Percentiles rank a stretch among this genome's conserved stretches.
phyloP scores from a whole-genome alignment of 2,329 filamentous ascomycete species.

The Alternaria angustiovoidea region DNA sequence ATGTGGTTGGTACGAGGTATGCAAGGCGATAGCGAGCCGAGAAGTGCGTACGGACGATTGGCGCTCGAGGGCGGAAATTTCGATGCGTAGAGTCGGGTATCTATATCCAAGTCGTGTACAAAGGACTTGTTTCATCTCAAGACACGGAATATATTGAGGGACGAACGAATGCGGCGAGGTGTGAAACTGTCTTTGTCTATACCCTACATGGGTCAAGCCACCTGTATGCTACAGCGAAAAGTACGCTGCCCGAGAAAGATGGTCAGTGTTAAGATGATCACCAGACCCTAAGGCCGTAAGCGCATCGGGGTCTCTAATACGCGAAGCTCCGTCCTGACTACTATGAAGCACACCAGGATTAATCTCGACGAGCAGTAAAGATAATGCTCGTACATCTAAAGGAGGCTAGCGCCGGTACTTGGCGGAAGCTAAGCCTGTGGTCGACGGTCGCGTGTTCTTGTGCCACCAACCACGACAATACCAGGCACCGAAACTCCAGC shows the following conservation, averaged over 20 bases:
- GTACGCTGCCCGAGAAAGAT: not conserved
- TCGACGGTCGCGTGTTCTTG: slow-evolving; percentile 2
- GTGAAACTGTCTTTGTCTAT: not conserved
- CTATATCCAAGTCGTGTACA: not conserved
- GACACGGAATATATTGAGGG: not conserved
- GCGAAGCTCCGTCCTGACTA: not conserved
- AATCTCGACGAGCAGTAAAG: not conserved
- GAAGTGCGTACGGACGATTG: not conserved
- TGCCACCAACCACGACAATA: not conserved
- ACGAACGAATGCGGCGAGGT: not conserved
- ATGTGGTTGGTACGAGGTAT: not conserved
- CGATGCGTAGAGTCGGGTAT: not conserved
- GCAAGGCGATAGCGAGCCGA: not conserved
- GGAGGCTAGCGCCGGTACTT: slow-evolving; percentile 5
- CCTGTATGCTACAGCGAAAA: not conserved
- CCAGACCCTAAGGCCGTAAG: not conserved
- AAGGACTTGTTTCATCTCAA: not conserved
- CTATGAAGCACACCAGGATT: not conserved
- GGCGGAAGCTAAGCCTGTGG: slow-evolving; percentile 13
- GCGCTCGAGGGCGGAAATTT: not conserved
- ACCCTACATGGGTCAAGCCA: not conserved
- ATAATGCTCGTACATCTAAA: not conserved
- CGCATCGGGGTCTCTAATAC: not conserved
- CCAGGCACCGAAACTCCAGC: not conserved
- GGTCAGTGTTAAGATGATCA: not conserved